Evolutionary conservation across 2,329 filamentous ascomycete species (phyloP).

Genomic region (Neofusicoccum sp.): DNA sequence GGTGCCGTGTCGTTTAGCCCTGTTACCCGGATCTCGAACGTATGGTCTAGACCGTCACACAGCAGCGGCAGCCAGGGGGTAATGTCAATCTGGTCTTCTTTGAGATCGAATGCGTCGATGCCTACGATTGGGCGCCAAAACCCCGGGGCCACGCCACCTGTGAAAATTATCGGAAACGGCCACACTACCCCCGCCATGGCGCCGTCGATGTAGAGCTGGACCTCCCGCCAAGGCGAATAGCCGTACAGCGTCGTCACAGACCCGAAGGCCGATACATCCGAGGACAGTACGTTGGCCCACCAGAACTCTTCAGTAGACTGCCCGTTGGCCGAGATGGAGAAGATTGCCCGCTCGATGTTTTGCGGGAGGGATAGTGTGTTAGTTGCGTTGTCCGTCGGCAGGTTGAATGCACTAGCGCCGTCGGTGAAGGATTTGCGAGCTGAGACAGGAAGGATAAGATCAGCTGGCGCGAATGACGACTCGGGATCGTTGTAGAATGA

Average conservation of each 20-base stretch:
- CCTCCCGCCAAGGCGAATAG: constrained; percentile 74
- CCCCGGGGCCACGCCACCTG: constrained; percentile 75
- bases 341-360: constrained; percentile 69
- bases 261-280: constrained; percentile 62
- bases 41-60: constrained; percentile 66
- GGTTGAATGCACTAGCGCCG: constrained; percentile 65
- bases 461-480: constrained; percentile 51
- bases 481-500: constrained; percentile 64
- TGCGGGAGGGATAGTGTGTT: constrained; percentile 65
- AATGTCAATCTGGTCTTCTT: constrained; percentile 81
- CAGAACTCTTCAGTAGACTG: constrained; percentile 81
- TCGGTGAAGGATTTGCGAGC: constrained; percentile 54
- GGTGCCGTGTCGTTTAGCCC: constrained; percentile 63
- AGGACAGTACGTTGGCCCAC: constrained; percentile 76
- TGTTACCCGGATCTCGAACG: constrained; percentile 67
- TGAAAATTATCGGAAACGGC: constrained; percentile 83
- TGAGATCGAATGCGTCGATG: constrained; percentile 76
- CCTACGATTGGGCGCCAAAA: constrained; percentile 80
- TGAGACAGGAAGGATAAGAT: constrained; percentile 68
- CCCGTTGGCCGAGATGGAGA: constrained; percentile 76
- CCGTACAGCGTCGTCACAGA: constrained; percentile 63
- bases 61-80: constrained; percentile 73
- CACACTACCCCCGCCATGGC: constrained; percentile 73
- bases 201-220: constrained; percentile 75
- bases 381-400: constrained; percentile 65